A percentile compares a stretch with the other conserved stretches of the same genome.
These are phyloP conservation scores for Allomyces macrogynus DNA, from an alignment of 192 early-diverging fungal species.

Conservation along the genomic window DNA sequence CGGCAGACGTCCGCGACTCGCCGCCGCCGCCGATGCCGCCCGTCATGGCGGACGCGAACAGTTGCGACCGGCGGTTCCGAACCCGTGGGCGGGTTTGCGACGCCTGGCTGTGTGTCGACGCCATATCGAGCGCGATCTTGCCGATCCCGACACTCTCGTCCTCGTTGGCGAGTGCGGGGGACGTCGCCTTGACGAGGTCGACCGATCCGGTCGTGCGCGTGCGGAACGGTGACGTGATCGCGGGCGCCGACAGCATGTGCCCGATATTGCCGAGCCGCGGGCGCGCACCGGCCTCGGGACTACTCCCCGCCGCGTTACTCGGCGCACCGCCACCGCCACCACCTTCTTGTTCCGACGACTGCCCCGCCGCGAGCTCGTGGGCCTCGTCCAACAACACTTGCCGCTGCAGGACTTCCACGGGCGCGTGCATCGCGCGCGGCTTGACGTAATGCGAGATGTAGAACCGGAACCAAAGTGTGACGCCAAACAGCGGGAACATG, in stretches of 20 bases:
- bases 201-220: not conserved
- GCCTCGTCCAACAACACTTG: not conserved
- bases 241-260: too few species aligned
- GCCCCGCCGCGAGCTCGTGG: not conserved
- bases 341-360: not conserved
- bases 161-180: not conserved
- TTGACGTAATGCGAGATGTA: conserved; percentile 1
- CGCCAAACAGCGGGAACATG: conserved; percentile 18
- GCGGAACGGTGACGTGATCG: too few species aligned
- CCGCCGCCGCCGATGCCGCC: too few species aligned
- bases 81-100: not conserved
- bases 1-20: not conserved
- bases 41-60: not conserved
- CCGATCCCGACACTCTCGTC: not conserved
- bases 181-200: not conserved
- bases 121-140: not conserved
- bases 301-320: not conserved
- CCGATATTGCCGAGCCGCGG: too few species aligned
- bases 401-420: not conserved
- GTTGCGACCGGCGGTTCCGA: not conserved
- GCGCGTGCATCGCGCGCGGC: not conserved
- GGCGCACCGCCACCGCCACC: not conserved
- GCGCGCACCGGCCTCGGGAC: not conserved
- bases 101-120: not conserved
- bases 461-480: conserved; percentile 24